Conservation (phyloP, 495 filamentous ascomycete genomes). For the Talaromyces nanjingensis region DNA sequence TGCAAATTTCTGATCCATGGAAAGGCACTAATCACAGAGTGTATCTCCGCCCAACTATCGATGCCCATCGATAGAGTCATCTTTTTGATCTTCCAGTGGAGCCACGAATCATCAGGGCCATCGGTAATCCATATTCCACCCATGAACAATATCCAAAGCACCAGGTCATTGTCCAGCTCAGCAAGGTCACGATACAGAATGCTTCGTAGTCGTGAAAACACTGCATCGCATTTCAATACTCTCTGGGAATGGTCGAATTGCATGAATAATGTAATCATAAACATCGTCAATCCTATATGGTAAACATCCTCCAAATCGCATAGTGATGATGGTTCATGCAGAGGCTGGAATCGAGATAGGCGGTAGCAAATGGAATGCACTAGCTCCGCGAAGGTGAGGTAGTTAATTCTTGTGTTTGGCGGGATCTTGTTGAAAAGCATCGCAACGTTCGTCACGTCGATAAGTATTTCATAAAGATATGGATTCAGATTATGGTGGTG, state of each 20-base stretch:
- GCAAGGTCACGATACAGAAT: conserved; percentile 7
- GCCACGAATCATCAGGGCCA: conserved; percentile 8
- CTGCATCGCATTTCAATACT: conserved; percentile 11
- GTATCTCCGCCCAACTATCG: conserved; percentile 13
- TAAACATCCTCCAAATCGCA: conserved; percentile 9
- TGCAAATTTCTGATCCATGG: conserved; percentile 21
- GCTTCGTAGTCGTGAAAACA: conserved; percentile 12
- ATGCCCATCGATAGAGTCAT: conserved; percentile 9
- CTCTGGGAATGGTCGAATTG: conserved; percentile 11
- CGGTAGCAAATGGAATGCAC: conserved; percentile 18
- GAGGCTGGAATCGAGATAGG: conserved; percentile 14
- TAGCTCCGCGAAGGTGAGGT: conserved; percentile 14
- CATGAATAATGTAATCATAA: conserved; percentile 19
- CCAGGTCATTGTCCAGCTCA: conserved; percentile 7
- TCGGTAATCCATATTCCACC: conserved; percentile 16
- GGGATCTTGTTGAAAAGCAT: conserved; percentile 12
- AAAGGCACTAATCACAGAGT: conserved; percentile 10
- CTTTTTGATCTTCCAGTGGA: conserved; percentile 10
- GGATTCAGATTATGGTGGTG: conserved; percentile 9
- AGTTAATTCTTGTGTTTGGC: conserved; percentile 7
- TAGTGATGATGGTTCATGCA: conserved; percentile 6
- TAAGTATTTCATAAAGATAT: conserved; percentile 11
- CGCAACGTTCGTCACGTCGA: conserved; percentile 13
- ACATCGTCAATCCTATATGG: conserved; percentile 17
- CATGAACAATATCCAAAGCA: conserved; percentile 17